Evolutionary conservation across 768 basidiomycete genomes (phyloP).

Genomic region (Trametes punicea): DNA sequence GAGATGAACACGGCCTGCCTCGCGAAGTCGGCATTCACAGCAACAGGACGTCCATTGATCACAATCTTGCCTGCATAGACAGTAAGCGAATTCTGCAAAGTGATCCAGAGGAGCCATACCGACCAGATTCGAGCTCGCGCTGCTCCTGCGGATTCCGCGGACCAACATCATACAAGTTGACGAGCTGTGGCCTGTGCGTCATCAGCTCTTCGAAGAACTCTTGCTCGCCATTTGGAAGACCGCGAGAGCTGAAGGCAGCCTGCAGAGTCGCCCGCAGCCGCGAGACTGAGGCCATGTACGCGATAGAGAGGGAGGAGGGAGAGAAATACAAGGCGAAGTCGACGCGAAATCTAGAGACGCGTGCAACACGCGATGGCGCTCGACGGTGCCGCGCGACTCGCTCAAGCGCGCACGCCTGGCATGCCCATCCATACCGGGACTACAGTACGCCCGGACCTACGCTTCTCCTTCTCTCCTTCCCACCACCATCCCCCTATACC

Average conservation of each 20-base stretch:
- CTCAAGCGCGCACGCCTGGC: slow-evolving; percentile 7
- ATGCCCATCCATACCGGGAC: slow-evolving; percentile 14
- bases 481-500: neutral
- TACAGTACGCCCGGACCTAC: neutral
- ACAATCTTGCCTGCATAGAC: slow-evolving; percentile 54
- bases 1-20: slow-evolving; percentile 76
- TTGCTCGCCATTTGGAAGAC: slow-evolving; percentile 55
- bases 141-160: slow-evolving; percentile 60
- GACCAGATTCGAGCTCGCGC: slow-evolving; percentile 66
- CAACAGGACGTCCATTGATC: slow-evolving; percentile 62
- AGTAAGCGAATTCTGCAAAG: neutral
- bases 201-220: slow-evolving; percentile 75
- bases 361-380: slow-evolving; percentile 3
- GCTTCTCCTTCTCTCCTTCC: slow-evolving; percentile 9
- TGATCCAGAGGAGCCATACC: slow-evolving; percentile 18
- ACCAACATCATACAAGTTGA: slow-evolving; percentile 64
- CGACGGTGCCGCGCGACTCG: neutral
- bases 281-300: slow-evolving; percentile 56
- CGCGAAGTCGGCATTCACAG: slow-evolving; percentile 76
- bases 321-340: slow-evolving; percentile 6
- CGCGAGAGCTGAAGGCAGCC: slow-evolving; percentile 43
- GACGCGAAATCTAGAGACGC: slow-evolving; percentile 7
- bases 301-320: neutral
- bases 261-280: slow-evolving; percentile 53
- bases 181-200: slow-evolving; percentile 59